Conservation (phyloP, 768 basidiomycete species). For the Lactarius psammicola region DNA sequence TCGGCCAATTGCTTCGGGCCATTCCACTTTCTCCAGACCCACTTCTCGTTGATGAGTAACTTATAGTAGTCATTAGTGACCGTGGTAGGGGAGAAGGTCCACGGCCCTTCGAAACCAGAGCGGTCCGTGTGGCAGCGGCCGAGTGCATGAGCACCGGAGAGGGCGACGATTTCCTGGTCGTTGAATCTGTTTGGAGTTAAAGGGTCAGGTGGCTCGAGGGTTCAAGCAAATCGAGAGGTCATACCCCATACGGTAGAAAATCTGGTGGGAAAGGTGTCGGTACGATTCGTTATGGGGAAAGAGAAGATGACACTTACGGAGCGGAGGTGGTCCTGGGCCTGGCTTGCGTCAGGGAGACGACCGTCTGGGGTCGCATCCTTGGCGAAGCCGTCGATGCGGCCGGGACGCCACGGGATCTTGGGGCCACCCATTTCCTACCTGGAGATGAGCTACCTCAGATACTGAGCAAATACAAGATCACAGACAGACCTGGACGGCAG, state of each 20-base stretch:
- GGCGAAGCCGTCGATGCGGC: constrained; percentile 83
- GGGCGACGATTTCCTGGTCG: constrained; percentile 96
- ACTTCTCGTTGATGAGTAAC: constrained; percentile 85
- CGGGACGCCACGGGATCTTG: constrained; percentile 89
- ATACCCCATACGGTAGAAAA: constrained; percentile 88
- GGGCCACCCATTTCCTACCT: constrained; percentile 86
- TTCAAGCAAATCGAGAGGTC: constrained; percentile 19
- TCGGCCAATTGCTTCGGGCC: constrained; percentile 94
- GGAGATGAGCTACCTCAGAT: background rate
- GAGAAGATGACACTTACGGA: constrained; percentile 45
- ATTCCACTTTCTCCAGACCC: constrained; percentile 95
- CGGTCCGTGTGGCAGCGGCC: constrained; percentile 88
- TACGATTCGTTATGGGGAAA: background rate
- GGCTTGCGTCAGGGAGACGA: constrained; percentile 82
- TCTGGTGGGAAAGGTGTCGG: constrained; percentile 38
- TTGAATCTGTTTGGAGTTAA: constrained; percentile 60
- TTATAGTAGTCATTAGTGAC: constrained; percentile 85
- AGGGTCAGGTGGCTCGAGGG: background rate
- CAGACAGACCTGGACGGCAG: constrained; percentile 68
- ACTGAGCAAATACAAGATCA: background rate
- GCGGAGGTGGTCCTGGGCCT: constrained; percentile 83
- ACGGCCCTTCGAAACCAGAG: constrained; percentile 87
- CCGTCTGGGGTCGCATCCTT: constrained; percentile 79
- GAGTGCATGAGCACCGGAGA: constrained; percentile 91
- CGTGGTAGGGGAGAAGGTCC: constrained; percentile 92